phyloP scores from a whole-genome alignment of 495 filamentous ascomycete species.

The Penicillium salamii region DNA sequence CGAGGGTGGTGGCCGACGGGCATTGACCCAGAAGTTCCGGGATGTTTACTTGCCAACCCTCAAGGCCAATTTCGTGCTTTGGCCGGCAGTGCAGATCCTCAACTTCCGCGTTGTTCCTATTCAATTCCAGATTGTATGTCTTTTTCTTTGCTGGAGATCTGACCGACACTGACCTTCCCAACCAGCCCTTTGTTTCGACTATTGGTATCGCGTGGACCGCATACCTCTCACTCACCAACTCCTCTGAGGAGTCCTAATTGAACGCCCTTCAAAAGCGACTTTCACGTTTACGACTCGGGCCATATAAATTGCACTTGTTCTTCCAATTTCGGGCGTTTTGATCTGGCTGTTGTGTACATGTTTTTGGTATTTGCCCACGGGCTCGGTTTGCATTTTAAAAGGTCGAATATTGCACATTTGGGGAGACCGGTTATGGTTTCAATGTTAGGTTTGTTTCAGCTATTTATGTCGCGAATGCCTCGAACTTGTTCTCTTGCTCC shows the following conservation, averaged over 20 bases:
- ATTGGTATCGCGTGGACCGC: conserved; percentile 99
- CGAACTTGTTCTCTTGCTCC: background rate
- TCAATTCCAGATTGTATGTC: conserved; percentile 92
- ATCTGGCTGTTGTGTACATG: conserved; percentile 18
- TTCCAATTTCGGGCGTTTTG: conserved; percentile 15
- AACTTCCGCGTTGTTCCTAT: conserved; percentile 96
- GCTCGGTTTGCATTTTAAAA: conserved; percentile 21
- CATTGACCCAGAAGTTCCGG: conserved; percentile 78
- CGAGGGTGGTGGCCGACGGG: conserved; percentile 84
- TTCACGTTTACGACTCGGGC: conserved; percentile 17
- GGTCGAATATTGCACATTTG: conserved; percentile 7
- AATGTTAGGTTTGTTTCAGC: no score
- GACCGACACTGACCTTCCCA: conserved; percentile 6
- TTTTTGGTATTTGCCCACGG: conserved; percentile 4
- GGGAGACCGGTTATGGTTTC: background rate
- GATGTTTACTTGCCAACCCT: conserved; percentile 91
- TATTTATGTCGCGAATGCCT: no score
- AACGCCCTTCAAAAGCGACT: conserved; percentile 4
- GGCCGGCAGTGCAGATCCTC: conserved; percentile 93
- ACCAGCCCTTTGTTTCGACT: conserved; percentile 91
- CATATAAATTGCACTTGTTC: conserved; percentile 12
- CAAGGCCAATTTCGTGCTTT: conserved; percentile 94
- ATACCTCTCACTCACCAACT: conserved; percentile 92
- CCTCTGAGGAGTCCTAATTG: conserved; percentile 62
- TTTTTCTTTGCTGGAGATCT: background rate